Conservation (phyloP, 2,329 filamentous ascomycete species). For the Exophiala alcalophila region DNA sequence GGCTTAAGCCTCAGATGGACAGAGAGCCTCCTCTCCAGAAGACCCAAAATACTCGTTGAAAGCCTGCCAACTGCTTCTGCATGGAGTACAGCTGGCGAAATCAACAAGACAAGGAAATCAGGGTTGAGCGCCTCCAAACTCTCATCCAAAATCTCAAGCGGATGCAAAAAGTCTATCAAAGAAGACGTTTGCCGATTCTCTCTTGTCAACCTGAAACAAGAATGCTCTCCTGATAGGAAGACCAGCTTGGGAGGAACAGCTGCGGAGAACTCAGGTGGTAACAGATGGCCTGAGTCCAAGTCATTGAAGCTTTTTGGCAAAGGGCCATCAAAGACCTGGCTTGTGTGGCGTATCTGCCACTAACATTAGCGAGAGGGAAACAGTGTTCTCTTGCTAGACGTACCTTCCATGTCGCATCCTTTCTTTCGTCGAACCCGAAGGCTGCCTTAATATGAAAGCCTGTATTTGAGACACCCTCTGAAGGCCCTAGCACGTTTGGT, state of each 20-base stretch:
- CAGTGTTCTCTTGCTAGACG: background rate
- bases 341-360: conserved; percentile 7
- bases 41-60: conserved; percentile 9
- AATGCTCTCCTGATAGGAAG: conserved; percentile 12
- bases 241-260: conserved; percentile 12
- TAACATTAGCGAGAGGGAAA: background rate
- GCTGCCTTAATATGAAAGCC: conserved; percentile 14
- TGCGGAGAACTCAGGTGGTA: background rate
- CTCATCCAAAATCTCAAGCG: conserved; percentile 6
- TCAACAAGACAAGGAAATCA: conserved; percentile 17
- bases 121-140: background rate
- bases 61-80: conserved; percentile 3
- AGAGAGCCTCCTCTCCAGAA: conserved; percentile 12
- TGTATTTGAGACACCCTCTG: conserved; percentile 19
- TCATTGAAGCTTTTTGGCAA: conserved; percentile 2
- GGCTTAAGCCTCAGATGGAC: conserved; percentile 16
- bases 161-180: conserved; percentile 10
- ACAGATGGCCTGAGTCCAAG: conserved; percentile 3
- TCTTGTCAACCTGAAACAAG: conserved; percentile 10
- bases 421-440: conserved; percentile 16
- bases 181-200: conserved; percentile 4
- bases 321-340: conserved; percentile 14
- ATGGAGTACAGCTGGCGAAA: conserved; percentile 21
- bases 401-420: conserved; percentile 22
- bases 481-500: conserved; percentile 15